Percentiles rank a stretch among this genome's conserved stretches.
Evolutionary conservation across 805 yeast genomes (phyloP).

Genomic region (Zygosaccharomyces kombuchaensis): DNA sequence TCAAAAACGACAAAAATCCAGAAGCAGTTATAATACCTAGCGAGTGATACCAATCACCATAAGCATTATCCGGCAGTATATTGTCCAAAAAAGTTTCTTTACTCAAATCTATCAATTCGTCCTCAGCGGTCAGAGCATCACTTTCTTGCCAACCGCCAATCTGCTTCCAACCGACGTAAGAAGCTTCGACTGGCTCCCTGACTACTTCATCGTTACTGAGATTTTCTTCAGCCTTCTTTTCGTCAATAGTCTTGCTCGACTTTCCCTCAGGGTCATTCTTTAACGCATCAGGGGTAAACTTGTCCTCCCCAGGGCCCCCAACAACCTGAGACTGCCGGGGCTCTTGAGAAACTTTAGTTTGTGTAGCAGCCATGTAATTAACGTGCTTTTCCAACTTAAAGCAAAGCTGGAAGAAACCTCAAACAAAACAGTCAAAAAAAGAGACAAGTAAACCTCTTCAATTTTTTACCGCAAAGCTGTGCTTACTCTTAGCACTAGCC

Average conservation of each 20-base stretch:
- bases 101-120: slow-evolving; percentile 67
- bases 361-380: background rate
- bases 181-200: slow-evolving; percentile 40
- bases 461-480: background rate
- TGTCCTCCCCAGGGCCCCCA: slow-evolving; percentile 17
- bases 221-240: slow-evolving; percentile 20
- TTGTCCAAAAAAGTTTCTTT: slow-evolving; percentile 71
- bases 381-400: background rate
- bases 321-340: slow-evolving; percentile 19
- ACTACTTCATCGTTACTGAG: slow-evolving; percentile 12
- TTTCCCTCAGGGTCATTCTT: slow-evolving; percentile 14
- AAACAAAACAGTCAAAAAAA: background rate
- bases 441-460: background rate
- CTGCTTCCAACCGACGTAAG: slow-evolving; percentile 91
- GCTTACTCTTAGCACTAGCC: background rate
- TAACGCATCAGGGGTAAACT: slow-evolving; percentile 18
- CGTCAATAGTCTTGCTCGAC: slow-evolving; percentile 22
- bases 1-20: slow-evolving; percentile 66
- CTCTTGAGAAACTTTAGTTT: slow-evolving; percentile 8
- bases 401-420: background rate
- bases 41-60: slow-evolving; percentile 96
- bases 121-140: slow-evolving; percentile 60
- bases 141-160: slow-evolving; percentile 80
- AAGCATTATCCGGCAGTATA: slow-evolving; percentile 65
- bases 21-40: slow-evolving; percentile 66